Base-by-base conservation (phyloP, 1,284 basidiomycete genomes). In the Rhodotorula sp. region DNA sequence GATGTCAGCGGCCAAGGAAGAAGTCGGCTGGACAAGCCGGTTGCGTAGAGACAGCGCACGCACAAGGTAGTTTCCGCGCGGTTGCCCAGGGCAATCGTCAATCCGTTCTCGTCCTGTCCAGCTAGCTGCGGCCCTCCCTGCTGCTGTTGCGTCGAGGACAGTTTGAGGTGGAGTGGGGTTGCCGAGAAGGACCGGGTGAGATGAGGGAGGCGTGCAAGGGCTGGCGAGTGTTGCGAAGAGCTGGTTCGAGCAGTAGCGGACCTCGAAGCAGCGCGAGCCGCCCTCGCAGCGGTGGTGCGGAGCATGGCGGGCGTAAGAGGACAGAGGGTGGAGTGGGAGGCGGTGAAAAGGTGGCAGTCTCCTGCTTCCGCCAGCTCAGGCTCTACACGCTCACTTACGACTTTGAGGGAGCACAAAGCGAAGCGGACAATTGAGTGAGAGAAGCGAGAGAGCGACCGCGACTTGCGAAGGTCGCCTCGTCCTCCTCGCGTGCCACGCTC, bases 11-110 rank as follows among this genome's bases (percentile, higher is more conserved):
- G 15, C 3, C 24, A 30, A 28, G 26, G 26, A n/a, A 22, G 40
- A 4, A n/a, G 37, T 46, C 16, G n/a, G 37, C 34, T 20, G 34
- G 26, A 28, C 31, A 16, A n/a, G 47, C 22, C 28, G 24, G 11
- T 5, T 16, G 24, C n/a, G 18, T 8, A 16, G 28, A 40, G 22
- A 24, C 9, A 26, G 22, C 13, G 31, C 31, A 40, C 62, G 28
- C 40, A 66, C 65, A 66, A 57, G 31, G 7, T 51, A 15, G 65
- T 61, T 6, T 13, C 13, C 34, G 59, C 16, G 3, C 59, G 54
- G 20, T 20, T 18, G 24, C 40, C 28, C 5, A 62, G 37, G 48
- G 57, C 8, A 0, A 61, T 7, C 3, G 37, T 46, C 30, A 47
- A 4, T 2, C 16, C 24, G 2, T 13, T 15, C 4, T 15, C 44